Conservation (phyloP, 345 rosid genomes). For the Euphorbia lathyris region DNA sequence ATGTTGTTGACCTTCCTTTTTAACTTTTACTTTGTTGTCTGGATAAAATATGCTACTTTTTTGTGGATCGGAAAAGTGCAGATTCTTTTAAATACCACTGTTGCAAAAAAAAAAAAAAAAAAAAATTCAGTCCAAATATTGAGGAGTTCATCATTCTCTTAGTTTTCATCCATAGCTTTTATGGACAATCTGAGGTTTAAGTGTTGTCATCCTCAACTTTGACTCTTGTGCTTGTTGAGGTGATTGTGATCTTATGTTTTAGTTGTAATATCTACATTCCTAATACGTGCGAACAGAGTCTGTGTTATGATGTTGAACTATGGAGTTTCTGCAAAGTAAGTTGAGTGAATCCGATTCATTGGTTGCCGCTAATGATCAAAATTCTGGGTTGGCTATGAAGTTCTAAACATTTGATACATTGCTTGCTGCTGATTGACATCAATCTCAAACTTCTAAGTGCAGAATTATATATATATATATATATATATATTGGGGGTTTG, state of each 20-base stretch:
- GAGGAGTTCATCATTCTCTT: not conserved
- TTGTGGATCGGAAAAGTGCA: not conserved
- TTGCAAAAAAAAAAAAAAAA: too few relatives aligned
- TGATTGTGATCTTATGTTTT: not conserved
- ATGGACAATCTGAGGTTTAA: not conserved
- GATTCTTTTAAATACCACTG: not conserved
- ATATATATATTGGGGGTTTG: not conserved
- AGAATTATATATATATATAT: not conserved
- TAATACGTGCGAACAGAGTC: not conserved
- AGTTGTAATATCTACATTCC: not conserved
- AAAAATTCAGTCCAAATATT: not conserved
- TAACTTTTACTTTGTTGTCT: not conserved
- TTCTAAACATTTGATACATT: not conserved
- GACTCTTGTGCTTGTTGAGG: not conserved
- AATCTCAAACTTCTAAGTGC: not conserved
- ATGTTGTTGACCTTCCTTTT: not conserved
- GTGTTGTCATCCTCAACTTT: not conserved
- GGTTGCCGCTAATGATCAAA: not conserved
- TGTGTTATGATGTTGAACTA: not conserved
- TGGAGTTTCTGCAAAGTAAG: not conserved
- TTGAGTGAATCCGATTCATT: not conserved
- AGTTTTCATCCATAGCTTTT: not conserved
- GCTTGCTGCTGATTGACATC: not conserved
- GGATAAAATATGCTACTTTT: slow-evolving; percentile 2
- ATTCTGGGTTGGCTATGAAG: not conserved